Evolutionary conservation across 345 rosid genomes (phyloP), one percentile per base, ranked within the genome.

Genomic region (Microthlaspi erraticum): DNA sequence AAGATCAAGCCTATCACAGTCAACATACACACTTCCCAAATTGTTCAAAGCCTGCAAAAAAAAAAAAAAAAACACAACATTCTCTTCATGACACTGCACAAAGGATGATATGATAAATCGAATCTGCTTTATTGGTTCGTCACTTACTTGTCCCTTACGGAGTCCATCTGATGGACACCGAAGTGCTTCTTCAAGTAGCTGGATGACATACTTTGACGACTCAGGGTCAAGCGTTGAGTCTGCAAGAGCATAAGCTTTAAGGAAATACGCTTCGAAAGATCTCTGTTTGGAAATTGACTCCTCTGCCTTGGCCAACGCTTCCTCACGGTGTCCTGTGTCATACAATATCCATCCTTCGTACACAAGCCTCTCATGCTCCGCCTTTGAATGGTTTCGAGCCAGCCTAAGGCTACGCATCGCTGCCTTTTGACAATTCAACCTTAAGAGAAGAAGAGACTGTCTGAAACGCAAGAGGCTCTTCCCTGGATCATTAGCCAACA

Each of bases 101-200:
- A 17, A 37, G 4, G n/a, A 8, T 38, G 48, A 38, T 2, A 8
- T 38, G 48, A 38, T 2, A 59, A 59, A 39, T 39, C 3, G 2
- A 13, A 59, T 4, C 12, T 19, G 1, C 2, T 2, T 18, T 2
- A 41, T 13, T 41, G 38, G 41, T 48, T 26, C 51, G 42, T 58
- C 46, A 68, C 77, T 63, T 74, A 89, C 98, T 76, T 92, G 96
- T 71, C 98, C 98, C 83, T 92, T 92, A 11, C 94, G 86, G 7
- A 92, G 94, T n/a, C 92, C 96, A 73, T 92, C 98, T 9, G 94
- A 92, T 14, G 98, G 96, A 65, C 98, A 92, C 29, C 81, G 84
- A 63, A 88, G 89, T 58, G 98, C 98, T 73, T 92, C 96, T 76
- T 89, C 89, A 3, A 88, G 79, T 64, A 92, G 86, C 71, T 92